Base-by-base conservation (phyloP, 2,329 filamentous ascomycete species). In the Dactylonectria estremocensis region DNA sequence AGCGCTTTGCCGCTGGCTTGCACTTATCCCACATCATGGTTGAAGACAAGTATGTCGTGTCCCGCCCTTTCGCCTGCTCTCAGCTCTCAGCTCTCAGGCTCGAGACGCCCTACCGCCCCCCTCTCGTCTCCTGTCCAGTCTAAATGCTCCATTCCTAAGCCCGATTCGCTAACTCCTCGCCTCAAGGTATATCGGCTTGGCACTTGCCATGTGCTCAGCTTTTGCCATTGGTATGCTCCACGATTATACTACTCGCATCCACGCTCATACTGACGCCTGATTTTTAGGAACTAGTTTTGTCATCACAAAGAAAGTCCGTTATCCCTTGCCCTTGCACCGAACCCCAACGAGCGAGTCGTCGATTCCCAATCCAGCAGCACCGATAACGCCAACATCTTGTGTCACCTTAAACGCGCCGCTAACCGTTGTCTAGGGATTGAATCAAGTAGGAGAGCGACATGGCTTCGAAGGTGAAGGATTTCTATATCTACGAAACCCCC, bases 401-500 rank as follows among this genome's bases (percentile, higher is more conserved):
- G 22, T 14, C 11, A 16, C 16, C 9, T 20, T 20, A 20, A 56
- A 50, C 40, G 57, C 18, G 7, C 28, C 54, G 48, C 73, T 76
- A 54, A 76, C 58, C 45, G 16, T 31, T 16, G 16, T 10, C 16
- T 75, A 95, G 92, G 95, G 95, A 72, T 88, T 99, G 74, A 94
- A 95, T 81, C 93, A 97, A 82, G 94, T 95, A 71, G 94, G 93
- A 78, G 92, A 97, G 82, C 89, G 91, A 76, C 95, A 98, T 84
- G 97, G 96, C 54, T 99, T 98, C 79, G 95, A 98, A 80, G 96
- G 97, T 75, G 96, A 98, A 76, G 96, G 96, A 65, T 99, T 93
- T 81, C 92, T 94, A 79, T 99, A 99, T 82, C 83, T 99, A 65
- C 93, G 92, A 80, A 98, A 93, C 80, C 95, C 95, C n/a, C 87